phyloP scores from a whole-genome alignment of 129 eudicot genomes.

The Arctium lappa region DNA sequence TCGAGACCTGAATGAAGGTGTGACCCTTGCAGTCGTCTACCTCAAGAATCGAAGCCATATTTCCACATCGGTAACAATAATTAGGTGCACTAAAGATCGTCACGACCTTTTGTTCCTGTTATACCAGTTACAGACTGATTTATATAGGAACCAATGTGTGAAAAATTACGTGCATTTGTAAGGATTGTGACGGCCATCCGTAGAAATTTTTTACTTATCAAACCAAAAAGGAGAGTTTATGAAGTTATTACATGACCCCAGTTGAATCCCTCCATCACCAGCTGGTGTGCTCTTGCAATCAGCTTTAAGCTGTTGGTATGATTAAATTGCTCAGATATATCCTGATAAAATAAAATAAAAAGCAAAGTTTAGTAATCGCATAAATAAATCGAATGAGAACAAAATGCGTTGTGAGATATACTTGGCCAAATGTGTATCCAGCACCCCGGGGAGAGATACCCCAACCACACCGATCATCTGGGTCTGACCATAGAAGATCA shows the following conservation, averaged over 20 bases:
- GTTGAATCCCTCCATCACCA: slow-evolving; percentile 96
- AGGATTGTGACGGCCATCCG: no score
- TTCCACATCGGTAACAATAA: slow-evolving; percentile 89
- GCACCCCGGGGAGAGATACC: slow-evolving; percentile 93
- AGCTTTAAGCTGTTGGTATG: slow-evolving; percentile 77
- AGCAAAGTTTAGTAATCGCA: not conserved
- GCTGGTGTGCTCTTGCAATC: slow-evolving; percentile 94
- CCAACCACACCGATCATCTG: slow-evolving; percentile 96
- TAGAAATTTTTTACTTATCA: not conserved
- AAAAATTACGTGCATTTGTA: not conserved
- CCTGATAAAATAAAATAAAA: slow-evolving; percentile 41
- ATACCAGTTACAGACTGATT: not conserved
- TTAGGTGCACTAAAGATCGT: slow-evolving; percentile 91
- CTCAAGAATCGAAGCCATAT: slow-evolving; percentile 86
- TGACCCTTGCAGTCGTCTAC: slow-evolving; percentile 86
- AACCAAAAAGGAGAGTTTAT: not conserved
- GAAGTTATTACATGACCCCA: slow-evolving; percentile 78
- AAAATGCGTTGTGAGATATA: slow-evolving; percentile 14
- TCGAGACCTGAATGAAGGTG: slow-evolving; percentile 76
- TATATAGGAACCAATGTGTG: not conserved
- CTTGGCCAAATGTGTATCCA: slow-evolving; percentile 93
- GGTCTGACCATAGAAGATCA: slow-evolving; percentile 91
- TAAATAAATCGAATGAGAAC: not conserved
- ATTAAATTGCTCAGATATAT: slow-evolving; percentile 86
- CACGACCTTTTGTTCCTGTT: slow-evolving; percentile 88